Conservation (phyloP, 1,284 basidiomycete genomes). For the Gomphus bonarii region DNA sequence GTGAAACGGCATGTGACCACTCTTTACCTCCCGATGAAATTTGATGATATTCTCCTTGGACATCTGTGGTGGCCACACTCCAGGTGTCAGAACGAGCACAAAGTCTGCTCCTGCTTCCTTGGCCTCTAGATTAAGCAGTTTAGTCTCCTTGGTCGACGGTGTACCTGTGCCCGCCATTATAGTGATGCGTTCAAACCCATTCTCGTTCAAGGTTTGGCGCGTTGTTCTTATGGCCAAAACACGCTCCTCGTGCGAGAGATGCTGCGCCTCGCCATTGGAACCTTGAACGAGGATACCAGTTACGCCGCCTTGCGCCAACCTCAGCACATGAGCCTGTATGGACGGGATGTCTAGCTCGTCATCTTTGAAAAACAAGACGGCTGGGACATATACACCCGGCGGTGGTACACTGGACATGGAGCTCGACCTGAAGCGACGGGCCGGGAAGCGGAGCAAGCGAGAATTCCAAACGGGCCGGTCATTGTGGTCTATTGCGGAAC, state of each 20-base stretch:
- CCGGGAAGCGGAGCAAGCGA: neutral
- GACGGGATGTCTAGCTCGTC: conserved; percentile 54
- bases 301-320: conserved; percentile 61
- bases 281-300: conserved; percentile 70
- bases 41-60: conserved; percentile 46
- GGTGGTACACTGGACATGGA: conserved; percentile 35
- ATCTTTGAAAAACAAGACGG: conserved; percentile 60
- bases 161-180: conserved; percentile 84
- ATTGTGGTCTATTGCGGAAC: neutral
- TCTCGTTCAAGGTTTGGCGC: conserved; percentile 63
- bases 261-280: conserved; percentile 71
- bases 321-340: conserved; percentile 53
- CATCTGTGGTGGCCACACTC: conserved; percentile 58
- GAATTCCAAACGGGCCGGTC: neutral
- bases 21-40: conserved; percentile 50
- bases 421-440: neutral
- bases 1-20: neutral
- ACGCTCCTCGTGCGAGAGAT: conserved; percentile 64
- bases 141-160: conserved; percentile 74
- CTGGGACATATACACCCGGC: conserved; percentile 62
- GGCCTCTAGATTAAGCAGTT: conserved; percentile 69
- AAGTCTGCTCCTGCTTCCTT: conserved; percentile 72
- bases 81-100: conserved; percentile 66
- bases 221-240: conserved; percentile 54
- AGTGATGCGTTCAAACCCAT: conserved; percentile 56